Evolutionary conservation across 2,329 filamentous ascomycete genomes (phyloP), one percentile per base, ranked within the genome.

Genomic region (Beauveria medogensis): DNA sequence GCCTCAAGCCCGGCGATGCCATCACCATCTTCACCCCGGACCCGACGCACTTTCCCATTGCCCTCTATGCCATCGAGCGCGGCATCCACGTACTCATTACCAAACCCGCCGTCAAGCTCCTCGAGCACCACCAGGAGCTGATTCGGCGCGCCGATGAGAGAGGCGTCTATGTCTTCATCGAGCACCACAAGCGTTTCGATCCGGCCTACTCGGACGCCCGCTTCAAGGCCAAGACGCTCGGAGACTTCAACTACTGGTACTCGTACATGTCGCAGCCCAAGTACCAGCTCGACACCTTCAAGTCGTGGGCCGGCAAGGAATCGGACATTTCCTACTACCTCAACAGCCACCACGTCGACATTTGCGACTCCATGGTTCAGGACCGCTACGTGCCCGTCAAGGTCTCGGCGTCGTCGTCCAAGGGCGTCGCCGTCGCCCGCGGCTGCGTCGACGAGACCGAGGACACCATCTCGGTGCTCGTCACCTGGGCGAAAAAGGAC

Each of bases 221-320:
- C 55, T 87, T 87, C 77, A 86, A 88, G 67, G 90, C 91, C 16
- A 78, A 84, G 70, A 85, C 80, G 58, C 80, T 97, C 8, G 92
- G 92, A 65, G 91, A 96, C 76, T 97, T 97, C 85, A 96, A 96
- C 80, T 97, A 97, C 81, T 97, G 96, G 74, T 97, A 96, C 82
- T 89, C 85, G 68, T 97, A 97, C 83, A 96, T 96, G 92, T 91
- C 87, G 55, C 92, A 96, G 80, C 90, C 88, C 63, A 96, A 95
- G 78, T 91, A 82, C 55, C 92, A 96, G 77, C 83, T 96, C 53
- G 90, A 95, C 80, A 96, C 92, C 0, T 96, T 96, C 85, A 92
- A 91, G 75, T 89, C 91, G 3, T 96, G 92, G 92, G 92, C 92
- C 0, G 92, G 92, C 65, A 86, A 88, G 69, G 92, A 96, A 67